Evolutionary conservation across 257 asterid genomes (phyloP), one percentile per base, ranked within the genome.

Genomic region (Nicotiana benthamiana): DNA sequence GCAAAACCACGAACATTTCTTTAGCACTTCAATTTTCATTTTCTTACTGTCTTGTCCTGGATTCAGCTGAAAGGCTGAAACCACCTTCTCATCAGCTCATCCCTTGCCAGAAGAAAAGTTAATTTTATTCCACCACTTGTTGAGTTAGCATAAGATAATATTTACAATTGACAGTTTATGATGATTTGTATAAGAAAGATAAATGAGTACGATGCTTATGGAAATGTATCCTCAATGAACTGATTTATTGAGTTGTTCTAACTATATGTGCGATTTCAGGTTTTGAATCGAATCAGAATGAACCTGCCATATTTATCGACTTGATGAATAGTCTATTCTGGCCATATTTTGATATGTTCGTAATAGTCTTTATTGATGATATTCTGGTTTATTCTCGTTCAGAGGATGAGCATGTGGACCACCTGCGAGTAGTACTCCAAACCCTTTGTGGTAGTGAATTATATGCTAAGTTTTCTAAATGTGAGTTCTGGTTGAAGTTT

Each of bases 261-360:
- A 46, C 67, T 75, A 56, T 79, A 56, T 74, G 74, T 22, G 77
- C 74, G 17, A 48, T 83, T 82, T 75, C 54, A 68, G 88, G 93
- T 94, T 80, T 86, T 94, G 61, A 91, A 90, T 72, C 91, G 94
- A 76, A 43, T 79, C 83, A 89, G n/a, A n/a, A n/a, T n/a, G n/a
- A n/a, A n/a, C n/a, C n/a, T n/a, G n/a, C n/a, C n/a, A n/a, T n/a
- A n/a, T n/a, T n/a, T n/a, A n/a, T n/a, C n/a, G n/a, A n/a, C n/a
- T n/a, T n/a, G n/a, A n/a, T n/a, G n/a, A n/a, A n/a, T n/a, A n/a
- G n/a, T n/a, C n/a, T n/a, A n/a, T n/a, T n/a, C n/a, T n/a, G n/a
- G n/a, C n/a, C n/a, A n/a, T n/a, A n/a, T n/a, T n/a, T n/a, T n/a
- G n/a, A n/a, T n/a, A n/a, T n/a, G n/a, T n/a, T n/a, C n/a, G n/a